Conservation (phyloP, 208 protist species). For the Acanthamoeba royreba region DNA sequence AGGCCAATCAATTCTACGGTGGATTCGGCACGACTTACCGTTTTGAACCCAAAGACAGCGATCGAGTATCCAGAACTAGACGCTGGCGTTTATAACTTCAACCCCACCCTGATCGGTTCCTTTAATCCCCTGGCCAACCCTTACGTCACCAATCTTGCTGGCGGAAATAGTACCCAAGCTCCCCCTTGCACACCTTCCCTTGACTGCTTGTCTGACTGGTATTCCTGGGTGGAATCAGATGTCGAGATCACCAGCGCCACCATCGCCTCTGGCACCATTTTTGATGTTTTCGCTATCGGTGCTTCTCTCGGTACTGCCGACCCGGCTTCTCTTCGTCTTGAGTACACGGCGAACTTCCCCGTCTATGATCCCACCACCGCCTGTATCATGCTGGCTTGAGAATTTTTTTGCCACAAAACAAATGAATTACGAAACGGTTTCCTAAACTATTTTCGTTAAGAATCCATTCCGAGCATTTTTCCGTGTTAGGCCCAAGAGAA, state of each 20-base stretch:
- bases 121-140: neutral
- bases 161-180: neutral
- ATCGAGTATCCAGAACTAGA: neutral
- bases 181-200: neutral
- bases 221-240: neutral
- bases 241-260: neutral
- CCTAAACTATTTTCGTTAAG: no score
- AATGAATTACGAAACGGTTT: no score
- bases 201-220: neutral
- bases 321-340: neutral
- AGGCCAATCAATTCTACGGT: neutral
- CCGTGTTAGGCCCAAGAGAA: no score
- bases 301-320: neutral
- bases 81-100: neutral
- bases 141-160: neutral
- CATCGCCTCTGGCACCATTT: neutral
- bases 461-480: no score
- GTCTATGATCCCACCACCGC: neutral
- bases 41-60: neutral
- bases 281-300: neutral
- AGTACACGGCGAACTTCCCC: neutral
- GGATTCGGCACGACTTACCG: neutral
- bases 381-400: neutral
- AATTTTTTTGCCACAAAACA: no score
- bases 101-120: neutral